These are phyloP conservation scores for Xerocomellus chrysenteron DNA, from an alignment of 768 basidiomycete genomes.

Conservation along the genomic window DNA sequence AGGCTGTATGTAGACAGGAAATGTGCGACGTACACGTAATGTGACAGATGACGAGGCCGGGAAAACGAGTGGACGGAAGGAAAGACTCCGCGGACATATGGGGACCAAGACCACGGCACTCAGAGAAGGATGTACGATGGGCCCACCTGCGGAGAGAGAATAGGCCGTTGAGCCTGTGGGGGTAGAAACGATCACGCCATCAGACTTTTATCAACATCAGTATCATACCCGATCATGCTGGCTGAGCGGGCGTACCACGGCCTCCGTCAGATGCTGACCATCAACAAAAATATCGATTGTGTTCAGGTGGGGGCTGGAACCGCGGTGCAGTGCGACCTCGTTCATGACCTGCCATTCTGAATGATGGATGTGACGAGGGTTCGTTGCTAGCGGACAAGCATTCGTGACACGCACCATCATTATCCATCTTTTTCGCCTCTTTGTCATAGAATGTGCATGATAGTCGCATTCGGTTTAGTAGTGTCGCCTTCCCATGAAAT, in stretches of 20 bases:
- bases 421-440: slow-evolving; percentile 56
- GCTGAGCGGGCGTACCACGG: slow-evolving; percentile 63
- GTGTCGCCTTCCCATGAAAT: slow-evolving; percentile 73
- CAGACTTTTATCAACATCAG: slow-evolving; percentile 55
- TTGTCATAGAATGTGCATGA: slow-evolving; percentile 75
- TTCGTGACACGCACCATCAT: slow-evolving; percentile 48
- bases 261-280: slow-evolving; percentile 92
- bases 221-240: slow-evolving; percentile 6
- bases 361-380: not conserved
- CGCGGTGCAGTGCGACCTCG: slow-evolving; percentile 90
- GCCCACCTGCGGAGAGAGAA: slow-evolving; percentile 92
- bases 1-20: not conserved
- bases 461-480: slow-evolving; percentile 88
- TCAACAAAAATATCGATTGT: slow-evolving; percentile 94
- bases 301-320: slow-evolving; percentile 87
- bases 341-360: slow-evolving; percentile 97
- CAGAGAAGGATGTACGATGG: slow-evolving; percentile 91
- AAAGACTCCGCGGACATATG: slow-evolving; percentile 92
- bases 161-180: slow-evolving; percentile 97
- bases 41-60: slow-evolving; percentile 79
- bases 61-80: slow-evolving; percentile 89
- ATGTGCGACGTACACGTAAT: slow-evolving; percentile 53
- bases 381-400: not conserved
- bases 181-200: slow-evolving; percentile 91
- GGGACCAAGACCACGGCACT: slow-evolving; percentile 90